Conservation (phyloP, 345 rosid species). For the Iberis pinnata region DNA sequence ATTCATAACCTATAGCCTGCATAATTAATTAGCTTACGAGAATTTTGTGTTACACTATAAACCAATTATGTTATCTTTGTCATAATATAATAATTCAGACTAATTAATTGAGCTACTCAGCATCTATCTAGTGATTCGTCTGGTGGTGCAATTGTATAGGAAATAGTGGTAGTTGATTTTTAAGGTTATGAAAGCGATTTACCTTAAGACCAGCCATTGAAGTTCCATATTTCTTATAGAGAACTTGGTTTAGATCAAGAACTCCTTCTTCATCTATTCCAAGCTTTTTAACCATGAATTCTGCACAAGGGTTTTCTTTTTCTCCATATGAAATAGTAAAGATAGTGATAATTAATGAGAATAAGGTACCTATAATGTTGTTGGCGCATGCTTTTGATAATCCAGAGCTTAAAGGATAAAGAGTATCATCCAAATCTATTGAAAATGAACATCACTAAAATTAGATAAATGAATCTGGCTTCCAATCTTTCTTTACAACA, state of each 20-base stretch:
- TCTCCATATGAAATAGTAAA: neutral
- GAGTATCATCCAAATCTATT: constrained; percentile 68
- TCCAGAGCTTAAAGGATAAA: constrained; percentile 55
- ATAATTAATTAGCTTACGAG: neutral
- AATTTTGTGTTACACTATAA: neutral
- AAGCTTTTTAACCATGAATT: constrained; percentile 60
- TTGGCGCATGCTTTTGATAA: constrained; percentile 44
- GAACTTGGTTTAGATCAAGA: constrained; percentile 43
- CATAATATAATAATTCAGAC: too few relatives aligned
- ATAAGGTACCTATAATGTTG: constrained; percentile 44
- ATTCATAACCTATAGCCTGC: constrained; percentile 81
- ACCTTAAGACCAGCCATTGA: constrained; percentile 95
- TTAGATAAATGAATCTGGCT: neutral
- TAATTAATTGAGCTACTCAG: too few relatives aligned
- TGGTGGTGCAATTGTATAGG: too few relatives aligned
- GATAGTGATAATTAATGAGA: neutral
- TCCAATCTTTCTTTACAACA: too few relatives aligned
- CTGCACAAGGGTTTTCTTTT: constrained; percentile 29
- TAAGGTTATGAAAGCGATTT: neutral
- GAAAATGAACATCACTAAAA: neutral
- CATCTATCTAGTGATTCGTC: too few relatives aligned
- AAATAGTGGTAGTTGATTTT: too few relatives aligned
- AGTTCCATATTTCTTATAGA: constrained; percentile 74
- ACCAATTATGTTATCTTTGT: neutral
- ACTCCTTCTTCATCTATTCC: constrained; percentile 57